Evolutionary conservation across 2,329 filamentous ascomycete species (phyloP).

Genomic region (Rugonectria rugulosa): DNA sequence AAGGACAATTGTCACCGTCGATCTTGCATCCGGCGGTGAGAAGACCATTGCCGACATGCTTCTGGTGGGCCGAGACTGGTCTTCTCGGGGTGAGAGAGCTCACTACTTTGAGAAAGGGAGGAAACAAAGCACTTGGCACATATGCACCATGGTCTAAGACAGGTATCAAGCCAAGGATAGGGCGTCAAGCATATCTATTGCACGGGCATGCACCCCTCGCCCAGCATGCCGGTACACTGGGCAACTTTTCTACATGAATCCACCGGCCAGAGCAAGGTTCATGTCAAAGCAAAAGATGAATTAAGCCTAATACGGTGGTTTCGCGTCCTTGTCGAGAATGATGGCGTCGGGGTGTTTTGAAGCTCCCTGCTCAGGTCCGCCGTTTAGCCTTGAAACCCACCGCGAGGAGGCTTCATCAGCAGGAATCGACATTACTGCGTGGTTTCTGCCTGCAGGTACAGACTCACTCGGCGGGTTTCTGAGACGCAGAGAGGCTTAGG

Average conservation of each 20-base stretch:
- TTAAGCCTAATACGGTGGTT: constrained; percentile 14
- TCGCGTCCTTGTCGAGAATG: constrained; percentile 1
- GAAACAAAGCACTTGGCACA: too few relatives aligned
- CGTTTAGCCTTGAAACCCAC: constrained; percentile 9
- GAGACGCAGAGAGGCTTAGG: background rate
- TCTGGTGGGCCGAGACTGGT: constrained; percentile 13
- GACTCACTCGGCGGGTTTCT: background rate
- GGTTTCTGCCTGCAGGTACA: constrained; percentile 21
- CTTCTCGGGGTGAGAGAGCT: too few relatives aligned
- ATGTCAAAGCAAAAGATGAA: background rate
- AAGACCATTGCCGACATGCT: constrained; percentile 12
- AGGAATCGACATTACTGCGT: constrained; percentile 10
- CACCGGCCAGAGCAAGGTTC: constrained; percentile 2
- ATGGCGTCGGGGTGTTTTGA: constrained; percentile 15
- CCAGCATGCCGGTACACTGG: constrained; percentile 9
- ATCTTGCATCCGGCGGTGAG: constrained; percentile 33
- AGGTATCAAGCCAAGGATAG: too few relatives aligned
- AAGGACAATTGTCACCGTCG: constrained; percentile 23
- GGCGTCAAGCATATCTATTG: background rate
- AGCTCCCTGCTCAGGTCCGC: constrained; percentile 14
- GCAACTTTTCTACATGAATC: too few relatives aligned
- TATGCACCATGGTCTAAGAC: too few relatives aligned
- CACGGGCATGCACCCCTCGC: background rate
- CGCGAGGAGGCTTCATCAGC: constrained; percentile 2
- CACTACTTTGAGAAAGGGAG: too few relatives aligned